A percentile compares a stretch with the other conserved stretches of the same genome.
phyloP scores from a whole-genome alignment of 2,329 filamentous ascomycete genomes.

The Phialophora expanda region DNA sequence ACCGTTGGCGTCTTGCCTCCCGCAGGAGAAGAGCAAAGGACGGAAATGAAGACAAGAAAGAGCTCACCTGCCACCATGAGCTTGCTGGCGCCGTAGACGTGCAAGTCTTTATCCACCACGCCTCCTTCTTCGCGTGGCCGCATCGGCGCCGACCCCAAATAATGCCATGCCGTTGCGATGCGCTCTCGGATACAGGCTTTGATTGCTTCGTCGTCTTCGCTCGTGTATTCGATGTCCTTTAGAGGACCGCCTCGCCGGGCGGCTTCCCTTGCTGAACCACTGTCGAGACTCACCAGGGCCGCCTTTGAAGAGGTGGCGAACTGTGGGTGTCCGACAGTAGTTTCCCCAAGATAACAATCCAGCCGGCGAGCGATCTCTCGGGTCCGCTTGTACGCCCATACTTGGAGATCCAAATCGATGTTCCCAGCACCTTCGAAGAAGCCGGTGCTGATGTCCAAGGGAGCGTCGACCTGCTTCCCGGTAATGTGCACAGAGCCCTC shows the following conservation, averaged over 20 bases:
- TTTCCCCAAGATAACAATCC: conserved; percentile 54
- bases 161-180: conserved; percentile 31
- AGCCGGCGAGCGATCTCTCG: conserved; percentile 66
- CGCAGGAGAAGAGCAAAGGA: no score
- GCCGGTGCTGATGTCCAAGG: conserved; percentile 62
- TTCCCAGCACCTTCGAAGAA: conserved; percentile 64
- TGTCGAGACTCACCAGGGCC: conserved; percentile 32
- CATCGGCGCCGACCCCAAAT: conserved; percentile 51
- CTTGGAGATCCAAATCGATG: conserved; percentile 58
- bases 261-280: not conserved
- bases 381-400: conserved; percentile 67
- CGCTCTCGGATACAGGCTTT: conserved; percentile 39
- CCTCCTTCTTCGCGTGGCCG: conserved; percentile 48
- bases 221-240: conserved; percentile 47
- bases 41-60: not conserved
- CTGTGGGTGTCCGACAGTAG: conserved; percentile 46
- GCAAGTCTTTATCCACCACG: conserved; percentile 51
- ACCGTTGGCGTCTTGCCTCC: no score
- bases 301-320: conserved; percentile 54
- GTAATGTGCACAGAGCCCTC: conserved; percentile 66
- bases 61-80: conserved; percentile 46
- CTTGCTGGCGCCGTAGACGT: conserved; percentile 51
- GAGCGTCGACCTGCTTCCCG: conserved; percentile 45
- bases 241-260: conserved; percentile 9
- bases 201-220: conserved; percentile 57